Evolutionary conservation across 345 rosid genomes (phyloP), one percentile per base, ranked within the genome.

Genomic region (Gossypium sturtianum): DNA sequence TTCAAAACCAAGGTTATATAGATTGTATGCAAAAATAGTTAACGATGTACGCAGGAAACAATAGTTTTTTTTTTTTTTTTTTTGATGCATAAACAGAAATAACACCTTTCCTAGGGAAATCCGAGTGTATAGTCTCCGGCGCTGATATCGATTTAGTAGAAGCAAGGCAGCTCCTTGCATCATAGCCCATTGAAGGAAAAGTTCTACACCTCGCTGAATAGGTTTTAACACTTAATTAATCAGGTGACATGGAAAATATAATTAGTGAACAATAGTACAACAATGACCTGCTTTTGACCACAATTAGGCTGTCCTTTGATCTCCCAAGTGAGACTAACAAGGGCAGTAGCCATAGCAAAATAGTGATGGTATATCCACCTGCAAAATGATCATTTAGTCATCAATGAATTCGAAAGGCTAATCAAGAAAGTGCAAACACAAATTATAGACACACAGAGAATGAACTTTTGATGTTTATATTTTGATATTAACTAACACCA

Each of bases 351-450:
- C 97, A 96, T 84, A 64, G 99, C 98, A 80, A 89, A 96, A 75
- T 93, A 96, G 79, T 96, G 99, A 88, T 96, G 99, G 80, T 90
- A 89, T 76, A 96, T 86, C 99, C 99, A 93, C 99, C 99, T 96
- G 86, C 61, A 78, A 78, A 85, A 75, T 66, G 76, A 82, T 43
- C 48, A 29, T 25, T 25, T 54, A n/a, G 60, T 29, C 27, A 70
- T 29, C 12, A 70, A n/a, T n/a, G 34, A 43, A 29, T 8, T 70
- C 12, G 48, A 41, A 70, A 52, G 60, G 34, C 1, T 70, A 29
- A 53, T 11, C 61, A 70, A 12, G 27, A 52, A 70, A n/a, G 34
- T 29, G 44, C 1, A 34, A 29, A 52, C 61, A n/a, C 60, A 52
- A 17, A 4, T 11, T 11, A 29, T 22, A 49, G 25, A 6, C 17